Base-by-base conservation (phyloP, 345 rosid species). In the Lepidium africanum region DNA sequence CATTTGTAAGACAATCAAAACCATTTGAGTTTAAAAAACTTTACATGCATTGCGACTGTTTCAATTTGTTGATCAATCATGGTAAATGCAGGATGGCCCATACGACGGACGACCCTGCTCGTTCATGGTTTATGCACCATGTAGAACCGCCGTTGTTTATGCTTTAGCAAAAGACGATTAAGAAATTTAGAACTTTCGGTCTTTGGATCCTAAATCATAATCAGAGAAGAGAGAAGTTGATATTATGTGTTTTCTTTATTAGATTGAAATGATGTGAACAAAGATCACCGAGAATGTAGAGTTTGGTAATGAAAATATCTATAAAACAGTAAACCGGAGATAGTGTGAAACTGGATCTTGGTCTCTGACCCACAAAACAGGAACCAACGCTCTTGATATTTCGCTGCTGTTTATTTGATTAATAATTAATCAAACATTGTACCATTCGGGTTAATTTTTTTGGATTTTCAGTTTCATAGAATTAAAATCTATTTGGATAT, bases 71-170 rank as follows among this genome's bases (percentile, higher is more conserved):
- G 52, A 75, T 64, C 56, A 51, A 38, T 45, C 35, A 61, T 54
- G 65, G 14, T 11, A n/a, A 67, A 67, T 80, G 78, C 87, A 93
- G 98, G 92, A 88, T 9, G 96, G 91, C 21, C 76, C 84, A 80
- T 78, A 76, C 48, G 84, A 93, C 32, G 77, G 83, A 67, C 82
- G 96, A 35, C 88, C 94, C 33, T 69, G 77, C 60, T 93, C 97
- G 16, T 83, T 93, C 84, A 56, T 83, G 80, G 88, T 93, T 23
- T 90, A 93, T 69, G 81, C 97, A 40, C 98, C 98, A 9, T 65
- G 81, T 58, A 83, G 97, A 80, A 87, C 96, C 5, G 92, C 90
- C 13, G 92, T 86, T 63, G 97, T 93, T 41, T 93, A 90, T 47
- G 98, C 91, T 11, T 69, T 87, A 41, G 88, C 77, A 58, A 87